Percentiles rank a stretch among this genome's conserved stretches.
These are phyloP conservation scores for Fragaria vesca DNA, from an alignment of 306 rosid genomes.

Conservation along the genomic window DNA sequence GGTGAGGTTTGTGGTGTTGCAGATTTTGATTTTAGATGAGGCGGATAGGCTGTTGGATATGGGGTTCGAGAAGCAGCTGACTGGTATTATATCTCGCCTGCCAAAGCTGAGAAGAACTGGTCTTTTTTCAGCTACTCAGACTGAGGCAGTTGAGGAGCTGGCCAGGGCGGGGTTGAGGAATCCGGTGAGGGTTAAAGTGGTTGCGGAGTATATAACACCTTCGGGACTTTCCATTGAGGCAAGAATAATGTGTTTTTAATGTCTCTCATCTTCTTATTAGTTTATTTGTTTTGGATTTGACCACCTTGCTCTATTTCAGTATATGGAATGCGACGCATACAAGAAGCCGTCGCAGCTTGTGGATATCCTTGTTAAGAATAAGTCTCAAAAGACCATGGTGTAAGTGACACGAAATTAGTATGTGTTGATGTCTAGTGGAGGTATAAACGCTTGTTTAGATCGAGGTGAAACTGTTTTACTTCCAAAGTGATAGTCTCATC, in stretches of 20 bases:
- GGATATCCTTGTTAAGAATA: slow-evolving; percentile 68
- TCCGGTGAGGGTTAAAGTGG: slow-evolving; percentile 83
- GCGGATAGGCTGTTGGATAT: slow-evolving; percentile 81
- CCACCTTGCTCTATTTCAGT: slow-evolving; percentile 40
- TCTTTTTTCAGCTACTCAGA: slow-evolving; percentile 92
- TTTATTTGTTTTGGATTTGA: slow-evolving; percentile 28
- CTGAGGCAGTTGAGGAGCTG: slow-evolving; percentile 88
- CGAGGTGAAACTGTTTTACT: not conserved
- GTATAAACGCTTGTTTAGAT: not conserved
- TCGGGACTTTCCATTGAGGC: slow-evolving; percentile 81
- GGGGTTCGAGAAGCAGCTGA: slow-evolving; percentile 85
- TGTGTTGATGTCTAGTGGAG: not conserved
- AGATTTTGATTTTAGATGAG: slow-evolving; percentile 82
- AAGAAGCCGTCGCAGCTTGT: slow-evolving; percentile 85
- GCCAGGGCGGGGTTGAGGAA: slow-evolving; percentile 88
- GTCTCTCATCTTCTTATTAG: slow-evolving; percentile 4
- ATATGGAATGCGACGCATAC: slow-evolving; percentile 82
- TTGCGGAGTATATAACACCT: slow-evolving; percentile 75
- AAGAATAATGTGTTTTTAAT: not conserved
- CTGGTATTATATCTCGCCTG: slow-evolving; percentile 57
- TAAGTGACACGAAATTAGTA: slow-evolving; percentile 38
- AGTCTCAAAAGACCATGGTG: slow-evolving; percentile 64
- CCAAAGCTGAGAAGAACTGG: slow-evolving; percentile 97
- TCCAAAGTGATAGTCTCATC: slow-evolving; percentile 20
- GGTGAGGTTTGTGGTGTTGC: not conserved